Evolutionary conservation across 768 basidiomycete genomes (phyloP).

Genomic region (Crepidotus variabilis): DNA sequence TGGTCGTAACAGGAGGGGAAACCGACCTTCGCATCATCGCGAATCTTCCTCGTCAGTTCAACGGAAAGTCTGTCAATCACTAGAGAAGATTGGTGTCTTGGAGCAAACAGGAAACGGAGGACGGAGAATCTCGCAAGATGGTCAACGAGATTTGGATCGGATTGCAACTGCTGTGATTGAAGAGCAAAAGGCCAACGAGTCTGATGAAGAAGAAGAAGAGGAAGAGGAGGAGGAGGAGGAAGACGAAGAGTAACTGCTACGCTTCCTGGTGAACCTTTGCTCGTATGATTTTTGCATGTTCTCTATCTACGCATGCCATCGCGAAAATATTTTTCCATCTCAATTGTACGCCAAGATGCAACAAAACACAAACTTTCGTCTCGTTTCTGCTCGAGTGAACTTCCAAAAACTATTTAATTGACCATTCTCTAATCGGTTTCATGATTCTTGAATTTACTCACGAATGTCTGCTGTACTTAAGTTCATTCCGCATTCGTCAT

Average conservation of each 20-base stretch:
- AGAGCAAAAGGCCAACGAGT: constrained; percentile 67
- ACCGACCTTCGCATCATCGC: constrained; percentile 94
- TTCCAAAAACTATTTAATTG: no score
- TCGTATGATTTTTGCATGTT: constrained; percentile 38
- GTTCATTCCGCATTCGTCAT: no score
- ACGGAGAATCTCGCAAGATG: constrained; percentile 94
- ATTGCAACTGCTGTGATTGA: constrained; percentile 90
- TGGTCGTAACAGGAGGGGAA: constrained; percentile 91
- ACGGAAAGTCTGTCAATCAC: constrained; percentile 92
- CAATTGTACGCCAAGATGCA: background rate
- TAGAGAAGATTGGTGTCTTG: constrained; percentile 98
- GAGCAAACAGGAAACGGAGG: constrained; percentile 94
- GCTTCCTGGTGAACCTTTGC: constrained; percentile 6
- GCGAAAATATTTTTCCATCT: constrained; percentile 28
- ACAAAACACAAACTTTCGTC: background rate
- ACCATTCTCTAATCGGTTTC: background rate
- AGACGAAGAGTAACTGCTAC: constrained; percentile 43
- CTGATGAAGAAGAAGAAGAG: constrained; percentile 72
- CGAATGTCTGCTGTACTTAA: no score
- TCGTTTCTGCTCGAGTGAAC: no score
- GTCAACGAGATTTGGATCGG: constrained; percentile 92
- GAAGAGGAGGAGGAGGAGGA: constrained; percentile 63
- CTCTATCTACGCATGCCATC: constrained; percentile 32
- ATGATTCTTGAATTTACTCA: background rate
- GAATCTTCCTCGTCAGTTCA: constrained; percentile 85